Evolutionary conservation across 768 basidiomycete species (phyloP).

Genomic region (Leccinum subtestaceum): DNA sequence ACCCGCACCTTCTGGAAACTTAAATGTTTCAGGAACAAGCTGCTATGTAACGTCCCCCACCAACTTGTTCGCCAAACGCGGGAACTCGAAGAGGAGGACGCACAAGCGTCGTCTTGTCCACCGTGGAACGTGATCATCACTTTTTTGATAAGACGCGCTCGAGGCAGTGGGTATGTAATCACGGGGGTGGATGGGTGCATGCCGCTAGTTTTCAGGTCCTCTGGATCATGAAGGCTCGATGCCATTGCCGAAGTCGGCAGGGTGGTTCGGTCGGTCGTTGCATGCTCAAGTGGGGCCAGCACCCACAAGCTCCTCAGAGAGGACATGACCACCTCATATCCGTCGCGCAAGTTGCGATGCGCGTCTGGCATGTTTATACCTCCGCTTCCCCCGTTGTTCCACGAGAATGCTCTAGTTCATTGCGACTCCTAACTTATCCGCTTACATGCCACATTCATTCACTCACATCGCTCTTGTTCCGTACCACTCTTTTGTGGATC

Average conservation of each 20-base stretch:
- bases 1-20: constrained; percentile 6
- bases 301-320: constrained; percentile 3
- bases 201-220: neutral
- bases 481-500: constrained; percentile 13
- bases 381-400: neutral
- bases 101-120: constrained; percentile 28
- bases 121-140: constrained; percentile 7
- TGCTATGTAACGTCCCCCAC: constrained; percentile 23
- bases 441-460: neutral
- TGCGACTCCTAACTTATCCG: constrained; percentile 22
- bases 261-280: constrained; percentile 2
- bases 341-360: constrained; percentile 14
- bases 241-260: constrained; percentile 10
- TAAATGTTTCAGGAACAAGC: constrained; percentile 4
- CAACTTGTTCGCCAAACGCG: constrained; percentile 18
- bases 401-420: neutral
- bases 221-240: constrained; percentile 15
- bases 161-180: neutral
- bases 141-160: neutral
- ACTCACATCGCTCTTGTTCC: constrained; percentile 10
- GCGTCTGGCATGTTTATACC: neutral
- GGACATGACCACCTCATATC: neutral
- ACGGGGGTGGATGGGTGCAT: neutral
- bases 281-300: constrained; percentile 7
- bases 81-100: constrained; percentile 3